Percentiles rank a stretch among this genome's conserved stretches.
Evolutionary conservation across 768 basidiomycete genomes (phyloP).

Genomic region (Agrocybe chaxingu): DNA sequence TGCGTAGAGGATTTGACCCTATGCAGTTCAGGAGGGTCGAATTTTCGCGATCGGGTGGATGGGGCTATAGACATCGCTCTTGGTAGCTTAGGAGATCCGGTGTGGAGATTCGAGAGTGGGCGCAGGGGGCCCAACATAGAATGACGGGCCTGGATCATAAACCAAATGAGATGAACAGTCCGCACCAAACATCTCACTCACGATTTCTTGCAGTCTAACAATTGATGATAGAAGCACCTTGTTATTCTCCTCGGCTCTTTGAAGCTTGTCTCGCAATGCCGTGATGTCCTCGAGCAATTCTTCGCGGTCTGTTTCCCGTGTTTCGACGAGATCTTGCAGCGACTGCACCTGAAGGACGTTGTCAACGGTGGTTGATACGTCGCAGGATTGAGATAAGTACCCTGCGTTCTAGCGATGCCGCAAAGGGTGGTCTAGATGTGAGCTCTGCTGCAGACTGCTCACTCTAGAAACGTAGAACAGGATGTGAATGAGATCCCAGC

Average conservation of each 20-base stretch:
- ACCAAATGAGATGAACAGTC: not conserved
- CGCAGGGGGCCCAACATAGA: slow-evolving; percentile 7
- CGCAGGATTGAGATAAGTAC: slow-evolving; percentile 5
- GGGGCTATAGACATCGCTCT: slow-evolving; percentile 12
- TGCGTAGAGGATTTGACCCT: not conserved
- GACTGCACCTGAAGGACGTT: slow-evolving; percentile 17
- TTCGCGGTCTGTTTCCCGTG: slow-evolving; percentile 19
- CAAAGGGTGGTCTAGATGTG: not conserved
- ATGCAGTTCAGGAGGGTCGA: not conserved
- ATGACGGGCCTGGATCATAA: slow-evolving; percentile 17
- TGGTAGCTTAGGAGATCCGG: slow-evolving; percentile 13
- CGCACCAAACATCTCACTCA: slow-evolving; percentile 7
- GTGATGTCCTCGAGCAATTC: slow-evolving; percentile 20
- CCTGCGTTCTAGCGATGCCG: slow-evolving; percentile 9
- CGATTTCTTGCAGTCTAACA: slow-evolving; percentile 24
- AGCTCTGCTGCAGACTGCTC: not conserved
- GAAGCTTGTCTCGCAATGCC: slow-evolving; percentile 20
- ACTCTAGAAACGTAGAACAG: not conserved
- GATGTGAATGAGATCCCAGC: not conserved
- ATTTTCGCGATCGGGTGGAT: slow-evolving; percentile 3
- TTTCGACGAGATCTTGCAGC: slow-evolving; percentile 15
- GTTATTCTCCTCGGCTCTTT: slow-evolving; percentile 25
- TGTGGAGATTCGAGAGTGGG: slow-evolving; percentile 8
- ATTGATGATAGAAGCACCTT: slow-evolving; percentile 24
- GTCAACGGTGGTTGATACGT: not conserved